A percentile compares a stretch with the other conserved stretches of the same genome.
Evolutionary conservation across 2,329 filamentous ascomycete species (phyloP).

Genomic region (Fusarium oligoseptatum): DNA sequence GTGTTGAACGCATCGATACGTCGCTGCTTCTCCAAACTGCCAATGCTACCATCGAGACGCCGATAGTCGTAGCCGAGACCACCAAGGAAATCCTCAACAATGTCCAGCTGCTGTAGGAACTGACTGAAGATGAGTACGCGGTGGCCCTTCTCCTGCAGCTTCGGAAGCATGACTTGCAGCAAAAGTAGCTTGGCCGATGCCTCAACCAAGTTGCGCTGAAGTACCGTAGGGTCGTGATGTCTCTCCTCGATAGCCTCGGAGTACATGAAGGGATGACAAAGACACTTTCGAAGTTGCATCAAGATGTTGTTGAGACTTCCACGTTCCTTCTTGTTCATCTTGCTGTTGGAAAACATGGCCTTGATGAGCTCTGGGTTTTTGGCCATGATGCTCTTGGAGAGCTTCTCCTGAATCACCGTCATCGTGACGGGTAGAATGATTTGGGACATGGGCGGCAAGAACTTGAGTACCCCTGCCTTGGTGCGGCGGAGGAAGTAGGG

Average conservation of each 20-base stretch:
- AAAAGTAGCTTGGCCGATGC: constrained; percentile 91
- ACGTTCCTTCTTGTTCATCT: constrained; percentile 77
- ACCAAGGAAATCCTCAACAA: constrained; percentile 91
- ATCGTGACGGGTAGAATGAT: constrained; percentile 97
- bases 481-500: constrained; percentile 80
- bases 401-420: constrained; percentile 91
- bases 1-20: constrained; percentile 95
- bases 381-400: constrained; percentile 93
- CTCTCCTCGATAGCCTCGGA: constrained; percentile 90
- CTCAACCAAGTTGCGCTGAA: constrained; percentile 87
- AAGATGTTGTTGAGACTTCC: constrained; percentile 93
- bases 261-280: constrained; percentile 98
- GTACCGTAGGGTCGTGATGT: constrained; percentile 68
- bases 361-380: constrained; percentile 92
- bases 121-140: constrained; percentile 96
- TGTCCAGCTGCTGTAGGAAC: constrained; percentile 88
- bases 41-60: constrained; percentile 87
- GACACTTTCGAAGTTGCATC: constrained; percentile 92
- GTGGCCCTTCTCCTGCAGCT: constrained; percentile 86
- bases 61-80: constrained; percentile 80
- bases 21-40: constrained; percentile 89
- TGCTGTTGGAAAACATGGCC: constrained; percentile 81
- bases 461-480: constrained; percentile 90
- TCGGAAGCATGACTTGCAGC: constrained; percentile 87
- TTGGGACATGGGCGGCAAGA: constrained; percentile 92